A percentile compares a stretch with the other conserved stretches of the same genome.
Evolutionary conservation across 1,139 yeast genomes (phyloP).

Genomic region (Maudiozyma humilis): DNA sequence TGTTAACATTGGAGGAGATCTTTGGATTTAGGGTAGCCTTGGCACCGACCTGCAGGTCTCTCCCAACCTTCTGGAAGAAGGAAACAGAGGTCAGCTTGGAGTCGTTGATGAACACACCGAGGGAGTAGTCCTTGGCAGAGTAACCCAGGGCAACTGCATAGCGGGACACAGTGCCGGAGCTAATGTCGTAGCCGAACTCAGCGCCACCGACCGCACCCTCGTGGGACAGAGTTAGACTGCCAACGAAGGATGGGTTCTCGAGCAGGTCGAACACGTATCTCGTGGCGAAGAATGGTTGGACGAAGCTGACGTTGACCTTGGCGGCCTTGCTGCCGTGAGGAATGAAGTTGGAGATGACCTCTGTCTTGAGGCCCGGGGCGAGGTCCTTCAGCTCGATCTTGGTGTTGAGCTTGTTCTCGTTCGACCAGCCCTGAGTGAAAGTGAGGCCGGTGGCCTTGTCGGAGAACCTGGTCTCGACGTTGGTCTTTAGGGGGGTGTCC

Average conservation of each 20-base stretch:
- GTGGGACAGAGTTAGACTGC: conserved; percentile 91
- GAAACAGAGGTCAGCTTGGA: conserved; percentile 89
- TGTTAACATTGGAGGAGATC: conserved; percentile 60
- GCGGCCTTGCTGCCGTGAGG: conserved; percentile 88
- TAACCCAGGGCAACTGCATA: conserved; percentile 93
- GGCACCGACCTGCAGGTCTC: conserved; percentile 93
- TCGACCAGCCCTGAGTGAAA: conserved; percentile 96
- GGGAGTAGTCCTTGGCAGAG: conserved; percentile 79
- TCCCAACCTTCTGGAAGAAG: conserved; percentile 92
- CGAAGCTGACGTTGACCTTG: conserved; percentile 83
- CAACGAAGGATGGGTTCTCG: conserved; percentile 92
- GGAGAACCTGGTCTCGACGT: conserved; percentile 83
- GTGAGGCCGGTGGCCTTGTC: conserved; percentile 93
- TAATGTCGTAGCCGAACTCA: conserved; percentile 92
- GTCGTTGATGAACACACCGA: conserved; percentile 83
- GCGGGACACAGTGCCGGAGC: conserved; percentile 85
- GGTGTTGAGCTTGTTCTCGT: conserved; percentile 85
- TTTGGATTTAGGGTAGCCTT: conserved; percentile 94
- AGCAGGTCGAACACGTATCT: conserved; percentile 91
- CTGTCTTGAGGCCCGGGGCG: conserved; percentile 93
- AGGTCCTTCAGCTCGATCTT: conserved; percentile 88
- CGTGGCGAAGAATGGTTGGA: conserved; percentile 88
- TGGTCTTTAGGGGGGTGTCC: conserved; percentile 78
- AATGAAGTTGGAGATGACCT: conserved; percentile 76
- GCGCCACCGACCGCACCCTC: conserved; percentile 97